Evolutionary conservation across 345 rosid genomes (phyloP).

Genomic region (Eutrema yunnanense): DNA sequence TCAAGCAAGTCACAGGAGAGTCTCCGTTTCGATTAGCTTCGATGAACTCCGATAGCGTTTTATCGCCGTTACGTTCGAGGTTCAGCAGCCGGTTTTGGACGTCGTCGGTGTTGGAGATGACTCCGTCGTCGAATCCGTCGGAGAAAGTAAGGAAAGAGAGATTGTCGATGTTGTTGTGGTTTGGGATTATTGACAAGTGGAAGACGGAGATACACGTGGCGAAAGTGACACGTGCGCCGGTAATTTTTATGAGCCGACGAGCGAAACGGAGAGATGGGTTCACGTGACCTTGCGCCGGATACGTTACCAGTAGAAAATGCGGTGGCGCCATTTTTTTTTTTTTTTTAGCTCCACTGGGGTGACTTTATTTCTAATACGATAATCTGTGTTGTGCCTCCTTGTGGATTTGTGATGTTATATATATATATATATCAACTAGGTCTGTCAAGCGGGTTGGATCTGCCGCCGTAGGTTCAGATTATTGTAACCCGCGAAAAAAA

Average conservation of each 20-base stretch:
- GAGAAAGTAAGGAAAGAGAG: conserved; percentile 55
- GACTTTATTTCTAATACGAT: background rate
- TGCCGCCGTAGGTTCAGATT: too few species aligned
- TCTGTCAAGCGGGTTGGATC: too few species aligned
- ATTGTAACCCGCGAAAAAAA: too few species aligned
- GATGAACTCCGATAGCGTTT: conserved; percentile 19
- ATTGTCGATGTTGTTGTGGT: conserved; percentile 20
- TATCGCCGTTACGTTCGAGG: conserved; percentile 14
- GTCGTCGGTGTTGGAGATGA: conserved; percentile 23
- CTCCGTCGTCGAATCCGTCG: conserved; percentile 56
- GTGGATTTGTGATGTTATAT: background rate
- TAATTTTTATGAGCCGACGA: conserved; percentile 35
- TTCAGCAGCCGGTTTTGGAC: background rate
- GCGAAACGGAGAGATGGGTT: conserved; percentile 72
- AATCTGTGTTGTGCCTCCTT: background rate
- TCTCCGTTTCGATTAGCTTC: conserved; percentile 12
- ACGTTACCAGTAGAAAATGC: conserved; percentile 48
- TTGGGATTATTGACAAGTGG: conserved; percentile 31
- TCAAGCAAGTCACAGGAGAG: conserved; percentile 30
- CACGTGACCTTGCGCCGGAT: conserved; percentile 65
- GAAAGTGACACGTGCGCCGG: conserved; percentile 50
- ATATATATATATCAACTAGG: too few species aligned
- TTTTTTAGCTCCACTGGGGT: background rate
- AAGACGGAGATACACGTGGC: conserved; percentile 32
- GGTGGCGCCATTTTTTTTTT: conserved; percentile 27